These are phyloP conservation scores for Thraustochytrium sp. DNA, from an alignment of 352 stramenopile species.

Conservation along the genomic window DNA sequence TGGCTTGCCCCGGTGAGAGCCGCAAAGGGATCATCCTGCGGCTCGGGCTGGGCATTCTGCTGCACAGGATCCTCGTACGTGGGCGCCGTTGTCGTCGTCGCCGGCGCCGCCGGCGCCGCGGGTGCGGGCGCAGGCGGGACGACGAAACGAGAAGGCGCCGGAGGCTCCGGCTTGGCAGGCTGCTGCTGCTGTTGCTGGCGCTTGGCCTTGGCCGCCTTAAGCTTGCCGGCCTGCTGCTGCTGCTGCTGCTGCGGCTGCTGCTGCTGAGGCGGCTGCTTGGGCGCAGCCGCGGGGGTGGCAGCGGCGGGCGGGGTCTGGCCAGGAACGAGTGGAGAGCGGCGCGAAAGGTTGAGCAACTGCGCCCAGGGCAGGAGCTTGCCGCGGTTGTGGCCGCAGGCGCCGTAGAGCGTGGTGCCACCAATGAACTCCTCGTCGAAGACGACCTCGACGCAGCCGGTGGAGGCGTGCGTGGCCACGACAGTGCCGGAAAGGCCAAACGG, in stretches of 20 bases:
- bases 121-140: background rate
- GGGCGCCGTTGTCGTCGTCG: background rate
- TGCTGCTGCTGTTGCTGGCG: background rate
- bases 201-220: background rate
- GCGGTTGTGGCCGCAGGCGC: conserved; percentile 78
- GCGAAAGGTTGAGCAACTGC: conserved; percentile 8
- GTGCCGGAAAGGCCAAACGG: conserved; percentile 94
- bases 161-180: background rate
- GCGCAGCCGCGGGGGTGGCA: background rate
- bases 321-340: background rate
- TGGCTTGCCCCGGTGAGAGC: background rate
- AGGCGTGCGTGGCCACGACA: conserved; percentile 92
- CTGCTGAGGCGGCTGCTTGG: background rate
- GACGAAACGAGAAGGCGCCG: background rate
- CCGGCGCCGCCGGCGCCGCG: background rate
- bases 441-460: conserved; percentile 93
- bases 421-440: conserved; percentile 95
- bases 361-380: conserved; percentile 88
- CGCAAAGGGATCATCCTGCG: background rate
- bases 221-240: background rate
- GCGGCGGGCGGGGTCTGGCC: background rate
- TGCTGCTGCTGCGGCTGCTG: background rate
- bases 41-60: background rate
- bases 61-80: background rate
- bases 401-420: conserved; percentile 88